phyloP scores from a whole-genome alignment of 768 basidiomycete genomes.

The Saitozyma sp. region DNA sequence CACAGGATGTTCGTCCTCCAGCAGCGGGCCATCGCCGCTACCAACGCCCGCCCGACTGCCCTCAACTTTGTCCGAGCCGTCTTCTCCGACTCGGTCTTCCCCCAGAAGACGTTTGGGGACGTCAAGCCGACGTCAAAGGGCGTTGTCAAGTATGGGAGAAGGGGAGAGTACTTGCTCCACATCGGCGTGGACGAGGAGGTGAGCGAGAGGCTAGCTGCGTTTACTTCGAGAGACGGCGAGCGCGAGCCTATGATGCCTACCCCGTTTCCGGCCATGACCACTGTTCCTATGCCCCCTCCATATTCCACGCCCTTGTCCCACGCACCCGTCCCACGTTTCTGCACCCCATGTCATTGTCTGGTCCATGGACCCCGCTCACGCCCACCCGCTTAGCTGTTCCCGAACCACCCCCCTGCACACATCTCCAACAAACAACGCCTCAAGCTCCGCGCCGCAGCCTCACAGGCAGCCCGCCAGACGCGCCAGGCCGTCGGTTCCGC shows the following conservation, averaged over 20 bases:
- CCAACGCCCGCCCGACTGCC: slow-evolving; percentile 60
- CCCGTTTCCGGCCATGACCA: too few species aligned
- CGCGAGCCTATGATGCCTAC: background rate
- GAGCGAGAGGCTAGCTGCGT: slow-evolving; percentile 11
- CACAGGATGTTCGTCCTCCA: slow-evolving; percentile 69
- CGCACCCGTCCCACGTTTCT: too few species aligned
- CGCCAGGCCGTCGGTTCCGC: slow-evolving; percentile 41
- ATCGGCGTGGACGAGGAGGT: slow-evolving; percentile 54
- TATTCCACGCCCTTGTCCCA: too few species aligned
- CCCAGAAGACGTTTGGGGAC: slow-evolving; percentile 20
- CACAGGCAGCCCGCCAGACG: slow-evolving; percentile 29
- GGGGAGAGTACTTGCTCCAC: slow-evolving; percentile 54
- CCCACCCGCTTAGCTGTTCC: slow-evolving; percentile 41
- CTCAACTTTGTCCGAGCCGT: slow-evolving; percentile 51
- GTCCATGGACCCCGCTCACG: background rate
- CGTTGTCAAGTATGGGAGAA: slow-evolving; percentile 54
- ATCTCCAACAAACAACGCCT: slow-evolving; percentile 44
- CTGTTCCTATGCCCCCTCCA: too few species aligned
- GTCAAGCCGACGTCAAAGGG: slow-evolving; percentile 47
- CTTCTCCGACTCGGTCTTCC: slow-evolving; percentile 51
- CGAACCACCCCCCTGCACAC: slow-evolving; percentile 46
- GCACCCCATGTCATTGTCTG: background rate
- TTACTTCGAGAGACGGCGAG: background rate
- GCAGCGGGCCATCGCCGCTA: slow-evolving; percentile 90
- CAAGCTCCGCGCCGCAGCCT: slow-evolving; percentile 44